Evolutionary conservation across 768 basidiomycete genomes (phyloP), one percentile per base, ranked within the genome.

Genomic region (Mycena galericulata): DNA sequence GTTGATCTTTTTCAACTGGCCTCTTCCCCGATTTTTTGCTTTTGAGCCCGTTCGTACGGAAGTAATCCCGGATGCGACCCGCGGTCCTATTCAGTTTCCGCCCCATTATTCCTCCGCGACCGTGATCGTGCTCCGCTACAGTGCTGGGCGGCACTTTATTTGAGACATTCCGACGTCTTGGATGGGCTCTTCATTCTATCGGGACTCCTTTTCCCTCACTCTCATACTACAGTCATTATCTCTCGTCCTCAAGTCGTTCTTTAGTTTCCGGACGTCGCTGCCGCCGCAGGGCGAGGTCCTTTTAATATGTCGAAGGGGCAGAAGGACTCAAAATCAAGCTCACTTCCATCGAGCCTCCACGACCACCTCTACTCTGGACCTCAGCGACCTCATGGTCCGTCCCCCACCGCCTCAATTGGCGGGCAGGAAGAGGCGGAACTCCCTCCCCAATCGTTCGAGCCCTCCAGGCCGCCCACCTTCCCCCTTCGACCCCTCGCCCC

Each of bases 301-400:
- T 67, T 62, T 36, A 78, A 71, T 60, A 77, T 76, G 78, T 76
- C 77, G 53, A 70, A 72, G 60, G 62, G 71, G 63, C 73, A 77
- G 67, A 70, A 70, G 56, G 69, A 74, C 14, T 14, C 8, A 67
- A 88, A 74, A 7, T 14, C 8, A 67, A 88, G 86, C 79, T 85
- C 85, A 32, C 82, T 89, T 20, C 88, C 88, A 40, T 80, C 79
- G 67, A 85, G 82, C 67, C 81, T 89, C 43, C 83, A 82, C 63
- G 83, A 83, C n/a, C 85, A 83, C 70, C 82, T 88, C 53, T 82
- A 78, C 71, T 76, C 68, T 57, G 70, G 81, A 9, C 84, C 84
- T 8, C 82, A 80, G 70, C 76, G 75, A 50, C 77, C 54, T 18
- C 67, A 65, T 43, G 45, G 53, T 17, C 51, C 34, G 60, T 70